Conservation (phyloP, 495 filamentous ascomycete species). For the Penicillium ochrochloron region DNA sequence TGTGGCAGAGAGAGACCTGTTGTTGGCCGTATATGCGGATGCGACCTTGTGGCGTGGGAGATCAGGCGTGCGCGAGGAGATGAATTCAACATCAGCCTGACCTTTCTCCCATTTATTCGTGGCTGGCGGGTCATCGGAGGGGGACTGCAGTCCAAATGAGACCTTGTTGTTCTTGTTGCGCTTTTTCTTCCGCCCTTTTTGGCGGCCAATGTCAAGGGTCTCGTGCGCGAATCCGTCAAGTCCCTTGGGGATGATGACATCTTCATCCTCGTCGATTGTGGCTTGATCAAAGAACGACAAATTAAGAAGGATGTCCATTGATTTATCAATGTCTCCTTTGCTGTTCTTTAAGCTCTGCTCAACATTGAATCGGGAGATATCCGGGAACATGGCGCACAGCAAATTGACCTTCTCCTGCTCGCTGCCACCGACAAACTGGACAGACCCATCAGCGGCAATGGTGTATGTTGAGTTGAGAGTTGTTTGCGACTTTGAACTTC, state of each 20-base stretch:
- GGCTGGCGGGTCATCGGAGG: slow-evolving; percentile 18
- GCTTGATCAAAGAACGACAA: slow-evolving; percentile 70
- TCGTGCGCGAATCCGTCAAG: slow-evolving; percentile 76
- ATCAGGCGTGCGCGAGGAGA: slow-evolving; percentile 49
- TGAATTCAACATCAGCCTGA: slow-evolving; percentile 62
- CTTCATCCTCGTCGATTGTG: slow-evolving; percentile 43
- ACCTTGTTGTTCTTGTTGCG: slow-evolving; percentile 30
- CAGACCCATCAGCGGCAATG: slow-evolving; percentile 37
- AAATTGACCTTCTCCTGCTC: slow-evolving; percentile 59
- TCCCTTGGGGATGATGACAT: slow-evolving; percentile 62
- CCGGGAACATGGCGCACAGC: slow-evolving; percentile 72
- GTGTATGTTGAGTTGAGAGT: slow-evolving; percentile 35
- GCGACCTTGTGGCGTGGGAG: slow-evolving; percentile 55
- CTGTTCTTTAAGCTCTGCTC: slow-evolving; percentile 66
- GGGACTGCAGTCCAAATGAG: slow-evolving; percentile 11
- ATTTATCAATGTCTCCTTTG: slow-evolving; percentile 62
- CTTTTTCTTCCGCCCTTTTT: slow-evolving; percentile 51
- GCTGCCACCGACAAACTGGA: slow-evolving; percentile 52
- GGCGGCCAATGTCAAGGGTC: slow-evolving; percentile 37
- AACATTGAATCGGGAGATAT: slow-evolving; percentile 64
- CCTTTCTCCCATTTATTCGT: slow-evolving; percentile 62
- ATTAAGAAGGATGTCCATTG: slow-evolving; percentile 83
- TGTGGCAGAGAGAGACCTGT: slow-evolving; percentile 59
- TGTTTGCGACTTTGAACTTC: not conserved
- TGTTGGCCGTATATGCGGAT: slow-evolving; percentile 66